These are phyloP conservation scores for Xerophyta viscosa DNA, from an alignment of 106 monocot species.

Conservation along the genomic window DNA sequence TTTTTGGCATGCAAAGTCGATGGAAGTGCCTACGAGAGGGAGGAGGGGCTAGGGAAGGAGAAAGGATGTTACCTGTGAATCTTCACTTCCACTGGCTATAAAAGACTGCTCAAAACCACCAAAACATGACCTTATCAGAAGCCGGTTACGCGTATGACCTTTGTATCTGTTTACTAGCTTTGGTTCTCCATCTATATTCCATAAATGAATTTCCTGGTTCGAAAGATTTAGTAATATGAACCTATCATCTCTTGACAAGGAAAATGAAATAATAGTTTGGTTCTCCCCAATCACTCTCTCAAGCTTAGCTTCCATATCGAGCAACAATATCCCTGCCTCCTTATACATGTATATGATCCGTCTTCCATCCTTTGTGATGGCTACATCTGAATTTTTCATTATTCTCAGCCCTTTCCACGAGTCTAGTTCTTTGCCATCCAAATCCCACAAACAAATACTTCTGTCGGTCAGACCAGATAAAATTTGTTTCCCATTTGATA, in stretches of 20 bases:
- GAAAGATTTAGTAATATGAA: constrained; percentile 68
- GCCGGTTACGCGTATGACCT: constrained; percentile 67
- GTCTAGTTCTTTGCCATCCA: constrained; percentile 60
- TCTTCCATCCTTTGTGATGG: constrained; percentile 51
- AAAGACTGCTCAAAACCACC: constrained; percentile 31
- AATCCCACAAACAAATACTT: constrained; percentile 58
- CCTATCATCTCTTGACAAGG: constrained; percentile 57
- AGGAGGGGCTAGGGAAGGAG: neutral
- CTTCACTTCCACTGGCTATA: constrained; percentile 2
- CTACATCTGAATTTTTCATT: constrained; percentile 56
- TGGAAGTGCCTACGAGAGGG: too few species aligned
- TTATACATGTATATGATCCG: constrained; percentile 44
- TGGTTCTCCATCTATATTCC: constrained; percentile 48
- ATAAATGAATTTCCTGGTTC: constrained; percentile 82
- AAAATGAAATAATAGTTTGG: constrained; percentile 62
- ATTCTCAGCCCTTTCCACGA: constrained; percentile 52
- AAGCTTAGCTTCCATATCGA: constrained; percentile 53
- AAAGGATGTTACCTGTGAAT: constrained; percentile 59
- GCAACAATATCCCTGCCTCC: constrained; percentile 46
- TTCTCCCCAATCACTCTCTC: constrained; percentile 70
- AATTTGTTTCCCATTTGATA: constrained; percentile 54
- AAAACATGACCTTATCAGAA: constrained; percentile 83
- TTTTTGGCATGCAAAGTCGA: too few species aligned
- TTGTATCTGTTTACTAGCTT: constrained; percentile 45
- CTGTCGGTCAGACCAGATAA: constrained; percentile 48